Evolutionary conservation across 2,329 filamentous ascomycete genomes (phyloP), one percentile per base, ranked within the genome.

Genomic region (Botrytis pseudocinerea): DNA sequence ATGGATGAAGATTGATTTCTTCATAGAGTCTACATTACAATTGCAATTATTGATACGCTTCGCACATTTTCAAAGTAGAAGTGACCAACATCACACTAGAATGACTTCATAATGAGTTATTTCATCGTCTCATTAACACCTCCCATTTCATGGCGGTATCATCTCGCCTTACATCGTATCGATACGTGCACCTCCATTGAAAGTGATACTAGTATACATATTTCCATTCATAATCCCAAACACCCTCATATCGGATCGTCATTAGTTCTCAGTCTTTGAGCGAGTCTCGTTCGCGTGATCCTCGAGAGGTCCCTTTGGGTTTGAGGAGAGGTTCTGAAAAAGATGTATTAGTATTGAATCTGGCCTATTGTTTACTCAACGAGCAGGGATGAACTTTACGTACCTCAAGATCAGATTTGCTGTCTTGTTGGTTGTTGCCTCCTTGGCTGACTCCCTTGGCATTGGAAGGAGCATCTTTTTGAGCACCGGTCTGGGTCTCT

Each of bases 291-390:
- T 83, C 1, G 90, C 82, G 22, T 85, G 83, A 70, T 92, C 87
- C 54, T 91, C 91, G 68, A 93, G 83, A 1, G 86, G 82, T 5
- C 89, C 88, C 78, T 86, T 87, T 20, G 92, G 92, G 86, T 94
- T 94, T 8, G 88, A 91, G 18, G 83, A 77, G 54, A 92, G 84
- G 38, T 69, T 72, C 83, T 83, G 85, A 89, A 75, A 10, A 28
- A 22, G 6, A 9, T 22, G 10, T 25, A 57, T 71, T 28, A 71
- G 61, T 20, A 40, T 28, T n/a, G 35, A 20, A 12, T 35, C 14
- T 63, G 14, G 9, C 7, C 32, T 35, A 12, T 38, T 20, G 7
- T n/a, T n/a, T n/a, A n/a, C n/a, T 57, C n/a, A 9, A 57, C 28
- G 14, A 38, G 12, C 0, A 25, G 54, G 14, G 14, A 12, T 20